phyloP scores from a whole-genome alignment of 805 yeast genomes.

The Saccharomycodes ludwigii region DNA sequence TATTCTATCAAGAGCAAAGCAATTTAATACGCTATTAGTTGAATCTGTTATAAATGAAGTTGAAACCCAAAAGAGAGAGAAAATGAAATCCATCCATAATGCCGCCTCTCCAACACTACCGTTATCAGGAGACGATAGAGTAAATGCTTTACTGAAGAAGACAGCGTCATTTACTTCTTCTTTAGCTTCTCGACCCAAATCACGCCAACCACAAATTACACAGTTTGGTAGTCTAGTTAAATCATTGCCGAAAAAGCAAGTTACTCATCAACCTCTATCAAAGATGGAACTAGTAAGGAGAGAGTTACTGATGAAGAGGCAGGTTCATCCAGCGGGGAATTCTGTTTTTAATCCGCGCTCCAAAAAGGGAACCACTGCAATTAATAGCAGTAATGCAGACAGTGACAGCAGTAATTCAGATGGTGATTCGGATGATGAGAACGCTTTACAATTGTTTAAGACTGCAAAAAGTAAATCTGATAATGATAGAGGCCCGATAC shows the following conservation, averaged over 20 bases:
- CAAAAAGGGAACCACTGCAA: conserved; percentile 14
- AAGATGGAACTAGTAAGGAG: conserved; percentile 28
- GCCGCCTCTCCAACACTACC: conserved; percentile 2
- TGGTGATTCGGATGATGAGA: conserved; percentile 19
- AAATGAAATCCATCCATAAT: conserved; percentile 3
- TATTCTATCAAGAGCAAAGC: conserved; percentile 48
- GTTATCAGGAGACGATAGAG: conserved; percentile 18
- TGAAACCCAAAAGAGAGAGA: conserved; percentile 25
- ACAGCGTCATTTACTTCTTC: conserved; percentile 21
- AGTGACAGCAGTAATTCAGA: conserved; percentile 29
- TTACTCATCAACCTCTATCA: conserved; percentile 23
- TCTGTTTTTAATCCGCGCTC: conserved; percentile 36
- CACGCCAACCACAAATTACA: conserved; percentile 25
- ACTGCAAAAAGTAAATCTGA: conserved; percentile 17
- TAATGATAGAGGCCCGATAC: conserved; percentile 23
- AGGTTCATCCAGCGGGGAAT: conserved; percentile 36
- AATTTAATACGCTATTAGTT: conserved; percentile 41
- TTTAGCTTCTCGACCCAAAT: conserved; percentile 17
- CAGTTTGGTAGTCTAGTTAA: too few species aligned
- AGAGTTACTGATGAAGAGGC: conserved; percentile 18
- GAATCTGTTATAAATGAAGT: conserved; percentile 35
- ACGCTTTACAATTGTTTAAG: conserved; percentile 25
- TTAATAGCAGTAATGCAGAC: conserved; percentile 17
- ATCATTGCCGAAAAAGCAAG: too few species aligned
- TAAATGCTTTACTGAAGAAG: conserved; percentile 22